Evolutionary conservation across 352 stramenopile genomes (phyloP), one percentile per base, ranked within the genome.

Genomic region (Phytophthora fragariaefolia): DNA sequence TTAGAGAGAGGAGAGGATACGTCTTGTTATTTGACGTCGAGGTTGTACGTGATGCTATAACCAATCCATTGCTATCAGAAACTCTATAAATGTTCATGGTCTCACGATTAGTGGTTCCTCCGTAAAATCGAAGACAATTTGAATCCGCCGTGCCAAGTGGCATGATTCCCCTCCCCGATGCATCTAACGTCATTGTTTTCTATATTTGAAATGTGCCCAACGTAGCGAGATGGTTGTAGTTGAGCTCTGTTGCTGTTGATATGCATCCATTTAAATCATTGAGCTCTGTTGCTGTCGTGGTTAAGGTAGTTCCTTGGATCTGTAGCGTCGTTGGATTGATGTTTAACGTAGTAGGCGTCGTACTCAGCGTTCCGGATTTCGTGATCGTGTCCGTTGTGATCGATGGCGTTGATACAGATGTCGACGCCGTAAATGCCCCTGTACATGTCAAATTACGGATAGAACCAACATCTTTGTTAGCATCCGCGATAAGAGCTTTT

Each of bases 31-130:
- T 65, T 57, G 57, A 58, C 15, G 20, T 22, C 24, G 45, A 58
- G 13, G 57, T 65, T 23, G 45, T 50, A 15, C 57, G 3, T 30
- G 45, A 58, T 42, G 57, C 57, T 6, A 65, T 65, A 4, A 65
- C 57, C 30, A 65, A 65, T 58, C 57, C 57, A 38, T 40, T 57
- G 2, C 28, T 57, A 56, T 64, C 57, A 47, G 57, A 48, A 40
- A 48, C 46, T 57, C 57, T 23, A 36, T 65, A 65, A 50, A 65
- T 65, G 20, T 65, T 65, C 12, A 58, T 65, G 4, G 57, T 58
- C 20, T 58, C 57, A 10, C 32, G 26, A 58, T 58, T 58, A 9
- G 45, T 15, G 4, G 57, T 65, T 43, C 23, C 23, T 6, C 32
- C 30, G 20, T 58, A 65, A 18, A 65, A 65, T 26, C 57, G 45